Evolutionary conservation across 2,329 filamentous ascomycete genomes (phyloP).

Genomic region (Botrytis paeoniae): DNA sequence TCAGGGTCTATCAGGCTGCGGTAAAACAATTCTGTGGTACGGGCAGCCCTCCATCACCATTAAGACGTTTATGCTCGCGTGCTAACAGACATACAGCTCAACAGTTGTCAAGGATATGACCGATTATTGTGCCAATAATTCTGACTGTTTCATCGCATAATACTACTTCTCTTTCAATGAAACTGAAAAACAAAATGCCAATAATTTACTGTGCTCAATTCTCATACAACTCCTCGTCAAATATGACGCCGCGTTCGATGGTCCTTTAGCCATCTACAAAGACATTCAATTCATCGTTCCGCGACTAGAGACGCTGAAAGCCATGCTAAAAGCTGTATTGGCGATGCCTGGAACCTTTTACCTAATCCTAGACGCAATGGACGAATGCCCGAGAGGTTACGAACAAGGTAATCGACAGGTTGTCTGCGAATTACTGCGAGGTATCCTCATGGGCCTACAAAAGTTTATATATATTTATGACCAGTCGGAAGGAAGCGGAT

Average conservation of each 20-base stretch:
- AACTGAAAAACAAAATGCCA: not conserved
- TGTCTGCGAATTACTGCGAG: not conserved
- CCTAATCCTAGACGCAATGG: not conserved
- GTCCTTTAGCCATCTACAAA: not conserved
- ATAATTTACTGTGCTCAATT: not conserved
- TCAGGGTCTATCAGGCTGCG: constrained; percentile 6
- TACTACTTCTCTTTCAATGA: constrained; percentile 11
- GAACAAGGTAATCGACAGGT: not conserved
- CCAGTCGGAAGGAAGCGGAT: not conserved
- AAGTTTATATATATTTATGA: not conserved
- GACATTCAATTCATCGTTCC: not conserved
- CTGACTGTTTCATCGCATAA: not conserved
- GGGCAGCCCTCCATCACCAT: not conserved
- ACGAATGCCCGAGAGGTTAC: not conserved
- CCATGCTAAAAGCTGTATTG: not conserved
- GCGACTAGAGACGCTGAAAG: not conserved
- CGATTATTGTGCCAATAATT: not conserved
- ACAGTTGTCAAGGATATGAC: not conserved
- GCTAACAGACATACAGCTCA: constrained; percentile 2
- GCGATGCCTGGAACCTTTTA: not conserved
- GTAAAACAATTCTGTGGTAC: constrained; percentile 4
- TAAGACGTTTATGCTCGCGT: not conserved
- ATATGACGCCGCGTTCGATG: not conserved
- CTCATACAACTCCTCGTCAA: not conserved
- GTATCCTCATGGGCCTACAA: not conserved